A percentile compares a stretch with the other conserved stretches of the same genome.
Conservation (phyloP, 2,329 filamentous ascomycete genomes). For the Beauveria asiatica region DNA sequence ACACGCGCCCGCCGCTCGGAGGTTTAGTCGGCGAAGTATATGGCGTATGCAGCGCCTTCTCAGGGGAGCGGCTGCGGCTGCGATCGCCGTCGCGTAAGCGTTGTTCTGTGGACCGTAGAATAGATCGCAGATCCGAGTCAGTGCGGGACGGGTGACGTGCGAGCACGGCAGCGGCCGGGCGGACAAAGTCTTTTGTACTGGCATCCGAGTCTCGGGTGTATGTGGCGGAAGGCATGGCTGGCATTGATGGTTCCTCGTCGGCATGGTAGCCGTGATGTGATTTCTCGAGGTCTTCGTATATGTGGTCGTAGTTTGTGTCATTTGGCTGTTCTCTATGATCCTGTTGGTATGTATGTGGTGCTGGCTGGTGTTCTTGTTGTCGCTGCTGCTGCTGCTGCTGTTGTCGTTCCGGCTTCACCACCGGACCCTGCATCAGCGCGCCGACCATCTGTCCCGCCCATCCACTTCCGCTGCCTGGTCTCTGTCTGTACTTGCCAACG, state of each 20-base stretch:
- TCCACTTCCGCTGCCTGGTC: constrained; percentile 21
- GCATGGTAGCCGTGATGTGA: no score
- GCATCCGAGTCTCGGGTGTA: not conserved
- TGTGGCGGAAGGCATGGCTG: not conserved
- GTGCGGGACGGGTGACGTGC: constrained; percentile 16
- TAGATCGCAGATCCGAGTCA: constrained; percentile 42
- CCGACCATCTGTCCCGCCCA: constrained; percentile 19
- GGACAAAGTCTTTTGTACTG: not conserved
- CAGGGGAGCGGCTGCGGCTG: constrained; percentile 20
- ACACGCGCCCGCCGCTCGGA: not conserved
- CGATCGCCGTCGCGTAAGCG: constrained; percentile 33
- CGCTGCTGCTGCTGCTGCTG: not conserved
- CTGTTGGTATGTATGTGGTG: constrained; percentile 1
- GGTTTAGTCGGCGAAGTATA: constrained; percentile 19
- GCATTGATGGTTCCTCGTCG: not conserved
- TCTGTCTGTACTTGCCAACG: not conserved
- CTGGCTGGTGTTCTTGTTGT: constrained; percentile 13
- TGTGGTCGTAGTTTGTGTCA: not conserved
- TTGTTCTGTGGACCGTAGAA: constrained; percentile 44
- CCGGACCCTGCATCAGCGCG: not conserved
- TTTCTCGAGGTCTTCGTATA: not conserved
- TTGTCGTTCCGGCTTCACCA: not conserved
- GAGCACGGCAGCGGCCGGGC: not conserved
- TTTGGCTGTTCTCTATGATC: not conserved
- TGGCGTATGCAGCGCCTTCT: constrained; percentile 20